phyloP scores from a whole-genome alignment of 495 filamentous ascomycete genomes.

The Penicillium ucsense region DNA sequence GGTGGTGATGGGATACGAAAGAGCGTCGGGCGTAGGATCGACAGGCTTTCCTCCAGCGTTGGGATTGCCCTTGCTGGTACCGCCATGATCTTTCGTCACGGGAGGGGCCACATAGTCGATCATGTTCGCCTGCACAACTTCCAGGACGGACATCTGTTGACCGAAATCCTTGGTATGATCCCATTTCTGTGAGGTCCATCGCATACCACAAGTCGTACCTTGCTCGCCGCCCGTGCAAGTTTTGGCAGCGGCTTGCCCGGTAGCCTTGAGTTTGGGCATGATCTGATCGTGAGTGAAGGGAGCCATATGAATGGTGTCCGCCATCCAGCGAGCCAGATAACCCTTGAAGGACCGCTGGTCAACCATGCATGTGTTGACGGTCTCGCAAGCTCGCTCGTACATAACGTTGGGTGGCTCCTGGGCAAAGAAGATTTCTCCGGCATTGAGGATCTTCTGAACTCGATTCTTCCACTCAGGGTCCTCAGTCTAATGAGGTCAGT shows the following conservation, averaged over 20 bases:
- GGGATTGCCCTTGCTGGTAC: slow-evolving; percentile 65
- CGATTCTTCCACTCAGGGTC: slow-evolving; percentile 48
- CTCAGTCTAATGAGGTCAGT: slow-evolving; percentile 10
- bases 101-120: slow-evolving; percentile 39
- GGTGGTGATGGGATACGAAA: slow-evolving; percentile 15
- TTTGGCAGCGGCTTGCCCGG: slow-evolving; percentile 57
- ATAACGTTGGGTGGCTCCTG: slow-evolving; percentile 42
- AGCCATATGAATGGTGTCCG: slow-evolving; percentile 57
- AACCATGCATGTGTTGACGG: slow-evolving; percentile 50
- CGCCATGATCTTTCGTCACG: slow-evolving; percentile 56
- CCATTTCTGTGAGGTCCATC: slow-evolving; percentile 47
- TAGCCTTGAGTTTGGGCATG: slow-evolving; percentile 54
- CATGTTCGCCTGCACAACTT: slow-evolving; percentile 56
- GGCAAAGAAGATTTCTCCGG: slow-evolving; percentile 44
- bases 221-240: slow-evolving; percentile 55
- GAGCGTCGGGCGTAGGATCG: slow-evolving; percentile 3
- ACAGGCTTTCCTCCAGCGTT: slow-evolving; percentile 41
- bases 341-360: slow-evolving; percentile 83
- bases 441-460: slow-evolving; percentile 47
- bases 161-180: slow-evolving; percentile 53
- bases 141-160: slow-evolving; percentile 64
- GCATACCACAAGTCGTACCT: slow-evolving; percentile 50
- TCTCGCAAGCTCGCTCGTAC: slow-evolving; percentile 57
- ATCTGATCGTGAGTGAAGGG: slow-evolving; percentile 55
- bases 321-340: slow-evolving; percentile 75